A percentile compares a stretch with the other conserved stretches of the same genome.
Conservation (phyloP, 306 rosid species). For the Gastrolobium villosum region DNA sequence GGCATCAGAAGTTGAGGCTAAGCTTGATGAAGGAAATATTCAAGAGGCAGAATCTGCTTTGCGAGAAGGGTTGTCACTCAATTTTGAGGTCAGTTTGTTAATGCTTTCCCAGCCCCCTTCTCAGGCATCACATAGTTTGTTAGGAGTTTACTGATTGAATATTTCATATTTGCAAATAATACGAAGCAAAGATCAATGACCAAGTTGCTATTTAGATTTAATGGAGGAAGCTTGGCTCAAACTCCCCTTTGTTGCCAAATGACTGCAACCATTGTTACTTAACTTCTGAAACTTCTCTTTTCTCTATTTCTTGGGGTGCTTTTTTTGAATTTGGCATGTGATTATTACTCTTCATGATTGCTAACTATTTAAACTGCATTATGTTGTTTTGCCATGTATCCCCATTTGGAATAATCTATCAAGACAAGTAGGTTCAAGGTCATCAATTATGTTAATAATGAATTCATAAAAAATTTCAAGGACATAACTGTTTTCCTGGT, state of each 20-base stretch:
- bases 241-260: slow-evolving; percentile 32
- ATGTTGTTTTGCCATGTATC: slow-evolving; percentile 6
- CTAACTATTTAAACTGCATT: slow-evolving; percentile 24
- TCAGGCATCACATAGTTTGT: not conserved
- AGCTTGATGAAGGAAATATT: slow-evolving; percentile 93
- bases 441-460: slow-evolving; percentile 25
- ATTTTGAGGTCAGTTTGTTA: slow-evolving; percentile 75
- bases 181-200: slow-evolving; percentile 8
- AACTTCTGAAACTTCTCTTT: not conserved
- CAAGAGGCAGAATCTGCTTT: slow-evolving; percentile 90
- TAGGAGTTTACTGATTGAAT: slow-evolving; percentile 10
- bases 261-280: slow-evolving; percentile 19
- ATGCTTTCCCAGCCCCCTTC: not conserved
- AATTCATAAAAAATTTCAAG: slow-evolving; percentile 12
- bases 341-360: slow-evolving; percentile 23
- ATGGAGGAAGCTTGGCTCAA: slow-evolving; percentile 3
- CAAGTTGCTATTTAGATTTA: slow-evolving; percentile 10
- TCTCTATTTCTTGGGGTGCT: no score
- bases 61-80: slow-evolving; percentile 87
- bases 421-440: slow-evolving; percentile 1
- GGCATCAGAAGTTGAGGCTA: slow-evolving; percentile 80
- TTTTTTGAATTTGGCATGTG: slow-evolving; percentile 18
- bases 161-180: not conserved
- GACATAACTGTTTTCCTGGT: slow-evolving; percentile 22
- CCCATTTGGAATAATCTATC: not conserved